Evolutionary conservation across 441 rosid species (phyloP), one percentile per base, ranked within the genome.

Genomic region (Croton setiger): DNA sequence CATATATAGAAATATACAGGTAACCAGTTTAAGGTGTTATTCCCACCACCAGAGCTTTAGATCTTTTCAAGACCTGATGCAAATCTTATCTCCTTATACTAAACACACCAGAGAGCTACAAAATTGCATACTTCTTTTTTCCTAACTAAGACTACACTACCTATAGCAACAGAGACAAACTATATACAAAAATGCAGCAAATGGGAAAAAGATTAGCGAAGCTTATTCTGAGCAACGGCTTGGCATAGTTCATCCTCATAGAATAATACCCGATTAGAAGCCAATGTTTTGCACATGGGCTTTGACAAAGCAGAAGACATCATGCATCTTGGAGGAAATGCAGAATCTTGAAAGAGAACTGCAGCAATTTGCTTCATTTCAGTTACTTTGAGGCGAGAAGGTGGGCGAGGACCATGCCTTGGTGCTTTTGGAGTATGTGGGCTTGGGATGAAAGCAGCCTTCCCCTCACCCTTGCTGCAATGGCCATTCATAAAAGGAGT

Each of bases 141-240:
- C 68, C 85, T 79, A 69, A 67, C 79, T 73, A 83, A 48, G 56
- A 77, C 67, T 68, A 72, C 65, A 74, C n/a, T n/a, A n/a, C n/a
- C n/a, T 74, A 81, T 72, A 67, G 52, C 31, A 70, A 74, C 17
- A 47, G 31, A 77, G 71, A 72, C 79, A 78, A 76, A 78, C 84
- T 87, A 82, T 86, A 78, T 78, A 84, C 75, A 83, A 17, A 35
- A 53, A 39, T 36, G 58, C 60, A 64, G 70, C 66, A 8, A 39
- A 63, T 21, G 54, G 59, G 53, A 64, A 52, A 47, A 60, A 52
- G 37, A 81, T 91, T 87, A 93, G 62, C 76, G 87, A 64, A 91
- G 97, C 78, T 94, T 94, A 74, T 94, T 91, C 74, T 94, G 93
- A 79, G 97, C 95, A 79, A 94, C 97, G 45, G 98, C 98, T 73